Evolutionary conservation across 495 filamentous ascomycete genomes (phyloP).

Genomic region (Penicillium cataractarum): DNA sequence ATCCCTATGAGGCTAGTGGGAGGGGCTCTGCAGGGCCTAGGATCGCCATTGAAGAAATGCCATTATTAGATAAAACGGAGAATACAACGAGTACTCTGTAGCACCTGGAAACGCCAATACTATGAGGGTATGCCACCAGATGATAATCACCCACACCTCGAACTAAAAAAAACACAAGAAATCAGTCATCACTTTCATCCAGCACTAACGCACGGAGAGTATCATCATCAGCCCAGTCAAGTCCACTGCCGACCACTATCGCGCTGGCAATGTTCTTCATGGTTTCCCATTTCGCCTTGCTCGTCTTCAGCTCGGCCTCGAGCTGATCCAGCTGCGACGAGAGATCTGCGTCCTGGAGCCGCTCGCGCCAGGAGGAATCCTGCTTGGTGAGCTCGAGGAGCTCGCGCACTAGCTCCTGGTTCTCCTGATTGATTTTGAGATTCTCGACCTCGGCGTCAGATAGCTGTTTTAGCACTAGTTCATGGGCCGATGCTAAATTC

Average conservation of each 20-base stretch:
- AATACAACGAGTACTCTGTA: not conserved
- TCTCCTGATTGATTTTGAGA: constrained; percentile 56
- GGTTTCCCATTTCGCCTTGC: constrained; percentile 66
- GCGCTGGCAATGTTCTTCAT: constrained; percentile 76
- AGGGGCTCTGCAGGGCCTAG: not conserved
- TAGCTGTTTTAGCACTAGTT: constrained; percentile 50
- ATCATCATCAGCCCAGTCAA: constrained; percentile 79
- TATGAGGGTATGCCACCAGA: not conserved
- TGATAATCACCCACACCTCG: not conserved
- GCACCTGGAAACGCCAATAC: constrained; percentile 1
- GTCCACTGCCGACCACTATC: constrained; percentile 78
- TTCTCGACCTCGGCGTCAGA: constrained; percentile 59
- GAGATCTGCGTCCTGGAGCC: constrained; percentile 54
- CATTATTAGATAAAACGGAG: not conserved
- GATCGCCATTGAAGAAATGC: constrained; percentile 5
- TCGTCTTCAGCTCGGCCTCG: constrained; percentile 57
- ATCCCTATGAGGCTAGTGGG: constrained; percentile 1
- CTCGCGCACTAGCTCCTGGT: constrained; percentile 61
- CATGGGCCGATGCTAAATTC: constrained; percentile 55
- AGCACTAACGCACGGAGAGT: constrained; percentile 72
- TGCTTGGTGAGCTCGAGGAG: constrained; percentile 64
- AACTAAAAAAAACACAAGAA: not conserved
- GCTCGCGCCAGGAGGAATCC: constrained; percentile 54
- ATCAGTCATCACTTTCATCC: constrained; percentile 65
- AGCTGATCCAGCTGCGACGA: constrained; percentile 55